Base-by-base conservation (phyloP, 176 grass and related monocot species). In the Oryza longistaminata region DNA sequence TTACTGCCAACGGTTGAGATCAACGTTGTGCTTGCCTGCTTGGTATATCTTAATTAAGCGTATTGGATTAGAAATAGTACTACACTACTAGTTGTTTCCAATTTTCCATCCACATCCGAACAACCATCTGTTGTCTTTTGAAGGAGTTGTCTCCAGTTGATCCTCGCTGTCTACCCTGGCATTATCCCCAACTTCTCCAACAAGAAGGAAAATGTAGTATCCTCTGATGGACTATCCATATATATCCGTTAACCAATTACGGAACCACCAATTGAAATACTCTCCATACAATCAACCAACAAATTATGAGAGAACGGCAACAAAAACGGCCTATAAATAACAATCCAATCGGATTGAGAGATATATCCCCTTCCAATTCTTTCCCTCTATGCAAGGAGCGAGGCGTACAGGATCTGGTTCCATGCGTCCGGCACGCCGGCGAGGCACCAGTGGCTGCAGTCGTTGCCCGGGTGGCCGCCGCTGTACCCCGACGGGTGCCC, bases 361-460 rank as follows among this genome's bases (percentile, higher is more conserved):
- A 37, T 37, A 37, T 74, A 48, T 14, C 21, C 2, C 27, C 1
- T 39, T 40, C 11, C 3, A 0, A 34, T 21, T 16, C 1, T 11
- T 15, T 27, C 5, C 5, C 11, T 31, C 33, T 81, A 92, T 33
- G 87, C 76, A 24, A 83, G 27, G 74, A 92, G 83, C 4, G 88
- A 76, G 1, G 93, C 91, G 76, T 92, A 94, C 21, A 99, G 75
- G 33, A 99, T 95, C 75, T 99, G 96, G 81, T 99, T 99, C 96
- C 96, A 99, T 2, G 93, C 89, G 86, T 99, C 96, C 1, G 96
- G 96, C 73, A 96, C 70, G 34, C 96, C 96, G 15, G 93, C 91
- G 48, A 99, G 86, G 88, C 96, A 99, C 96, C 96, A 99, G 88
- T 99, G 96, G 81, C 96, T 99, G 79, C 96, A 99, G 70, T 99